Evolutionary conservation across 2,329 filamentous ascomycete genomes (phyloP).

Genomic region (Dryadomyces sulphureus): DNA sequence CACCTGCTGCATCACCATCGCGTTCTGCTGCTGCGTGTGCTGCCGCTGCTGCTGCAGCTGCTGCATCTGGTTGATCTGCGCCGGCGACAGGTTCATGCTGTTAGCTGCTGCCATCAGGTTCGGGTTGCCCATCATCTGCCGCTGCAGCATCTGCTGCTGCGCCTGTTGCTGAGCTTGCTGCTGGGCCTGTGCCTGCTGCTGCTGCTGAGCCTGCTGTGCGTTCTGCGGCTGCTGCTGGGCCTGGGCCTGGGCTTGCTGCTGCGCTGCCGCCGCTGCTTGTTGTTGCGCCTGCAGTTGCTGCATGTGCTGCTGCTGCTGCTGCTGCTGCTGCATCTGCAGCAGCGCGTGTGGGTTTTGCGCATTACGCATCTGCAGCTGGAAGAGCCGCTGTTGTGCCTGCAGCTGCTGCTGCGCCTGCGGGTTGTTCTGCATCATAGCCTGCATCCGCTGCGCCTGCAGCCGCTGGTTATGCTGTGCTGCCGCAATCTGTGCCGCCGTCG

Average conservation of each 20-base stretch:
- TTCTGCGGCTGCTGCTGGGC: constrained; percentile 24
- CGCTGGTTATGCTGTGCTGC: constrained; percentile 32
- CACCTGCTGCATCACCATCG: constrained; percentile 7
- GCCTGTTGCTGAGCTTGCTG: constrained; percentile 26
- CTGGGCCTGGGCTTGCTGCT: background rate
- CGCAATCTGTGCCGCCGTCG: constrained; percentile 26
- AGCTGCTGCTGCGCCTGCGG: constrained; percentile 19
- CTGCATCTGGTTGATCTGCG: constrained; percentile 16
- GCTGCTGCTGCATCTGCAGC: constrained; percentile 20
- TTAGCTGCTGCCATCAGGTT: constrained; percentile 14
- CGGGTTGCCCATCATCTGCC: constrained; percentile 15
- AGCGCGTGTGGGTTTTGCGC: constrained; percentile 18
- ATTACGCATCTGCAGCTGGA: constrained; percentile 17
- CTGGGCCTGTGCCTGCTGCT: constrained; percentile 23
- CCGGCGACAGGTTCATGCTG: constrained; percentile 15
- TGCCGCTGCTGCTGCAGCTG: constrained; percentile 14
- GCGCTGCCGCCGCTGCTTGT: background rate
- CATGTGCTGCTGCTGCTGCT: constrained; percentile 3
- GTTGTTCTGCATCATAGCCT: constrained; percentile 18
- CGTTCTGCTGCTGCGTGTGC: constrained; percentile 14
- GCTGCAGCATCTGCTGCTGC: constrained; percentile 21
- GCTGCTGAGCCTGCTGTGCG: constrained; percentile 18
- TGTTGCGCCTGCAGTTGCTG: constrained; percentile 1
- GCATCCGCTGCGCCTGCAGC: constrained; percentile 20
- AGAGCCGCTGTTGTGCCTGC: constrained; percentile 19